Base-by-base conservation (phyloP, 345 rosid species). In the Pugionium cornutum region DNA sequence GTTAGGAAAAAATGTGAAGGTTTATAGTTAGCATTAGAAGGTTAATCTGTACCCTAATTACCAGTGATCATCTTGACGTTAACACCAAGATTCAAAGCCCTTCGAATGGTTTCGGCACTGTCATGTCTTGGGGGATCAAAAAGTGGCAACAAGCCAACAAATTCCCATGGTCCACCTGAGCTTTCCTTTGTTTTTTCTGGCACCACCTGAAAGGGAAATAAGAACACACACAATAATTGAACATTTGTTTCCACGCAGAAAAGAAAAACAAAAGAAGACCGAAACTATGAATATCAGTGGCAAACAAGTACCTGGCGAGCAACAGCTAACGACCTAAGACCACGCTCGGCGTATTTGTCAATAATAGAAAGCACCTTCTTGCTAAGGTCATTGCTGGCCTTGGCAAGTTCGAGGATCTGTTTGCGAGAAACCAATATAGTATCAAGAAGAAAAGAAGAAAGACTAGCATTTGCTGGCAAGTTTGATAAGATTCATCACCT, bases 121-220 rank as follows among this genome's bases (percentile, higher is more conserved):
- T 92, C 98, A 66, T 92, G 98, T 81, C 98, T 86, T 4, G 98
- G 98, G 54, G 98, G 98, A 82, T 92, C 98, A 67, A 92, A 92
- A 50, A 92, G 90, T 41, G 98, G 89, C 80, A 92, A 73, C 76
- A 92, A 75, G 69, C 98, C 98, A 73, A 84, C 78, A 76, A 89
- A 69, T 62, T 89, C 88, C 98, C 98, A 92, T 27, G 97, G 97
- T 50, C 78, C 86, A 9, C 98, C 98, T 0, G 84, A 73, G 69
- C 87, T 70, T 1, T 92, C 98, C 76, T 87, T 92, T 2, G 83
- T 73, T 77, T 80, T 86, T 79, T 87, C 98, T 2, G 98, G 97
- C 55, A 92, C 82, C 72, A 86, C 88, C 98, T 92, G 78, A 55
- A 2, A 10, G 4, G 2, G 2, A 42, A 11, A 57, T 6, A 64